Evolutionary conservation across 495 filamentous ascomycete genomes (phyloP).

Genomic region (Aspergillus affinis): DNA sequence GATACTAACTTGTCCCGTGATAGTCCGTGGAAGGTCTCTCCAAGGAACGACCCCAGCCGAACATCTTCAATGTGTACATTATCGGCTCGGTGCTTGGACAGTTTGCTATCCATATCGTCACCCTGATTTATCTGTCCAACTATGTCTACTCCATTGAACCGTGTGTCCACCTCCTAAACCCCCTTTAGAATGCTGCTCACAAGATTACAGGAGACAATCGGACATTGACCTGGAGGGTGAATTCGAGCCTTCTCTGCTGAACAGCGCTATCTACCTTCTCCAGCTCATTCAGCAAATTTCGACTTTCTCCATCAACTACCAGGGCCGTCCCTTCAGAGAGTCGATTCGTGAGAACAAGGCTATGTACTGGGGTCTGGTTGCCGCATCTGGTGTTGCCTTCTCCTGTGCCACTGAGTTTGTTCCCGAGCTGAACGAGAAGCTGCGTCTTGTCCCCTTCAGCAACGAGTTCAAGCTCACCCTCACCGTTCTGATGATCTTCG

Average conservation of each 20-base stretch:
- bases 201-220: conserved; percentile 55
- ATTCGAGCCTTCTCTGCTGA: conserved; percentile 90
- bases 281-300: conserved; percentile 99
- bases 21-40: conserved; percentile 89
- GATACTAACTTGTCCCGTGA: conserved; percentile 23
- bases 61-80: conserved; percentile 99
- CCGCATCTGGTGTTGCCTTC: conserved; percentile 86
- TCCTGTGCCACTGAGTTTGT: conserved; percentile 95
- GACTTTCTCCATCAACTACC: conserved; percentile 99
- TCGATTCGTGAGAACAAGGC: conserved; percentile 90
- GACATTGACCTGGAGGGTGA: conserved; percentile 91
- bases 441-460: conserved; percentile 90
- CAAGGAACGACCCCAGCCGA: conserved; percentile 95
- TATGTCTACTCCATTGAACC: conserved; percentile 82
- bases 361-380: conserved; percentile 96
- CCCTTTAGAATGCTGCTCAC: conserved; percentile 24
- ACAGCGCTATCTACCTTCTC: conserved; percentile 95
- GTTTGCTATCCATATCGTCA: conserved; percentile 93
- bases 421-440: conserved; percentile 90
- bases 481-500: conserved; percentile 80
- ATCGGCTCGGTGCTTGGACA: conserved; percentile 97
- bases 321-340: conserved; percentile 96
- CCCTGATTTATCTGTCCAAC: conserved; percentile 89
- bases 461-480: conserved; percentile 86
- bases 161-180: conserved; percentile 48